Percentiles rank a stretch among this genome's conserved stretches.
Conservation (phyloP, 306 rosid genomes). For the Cucurbita pepo region DNA sequence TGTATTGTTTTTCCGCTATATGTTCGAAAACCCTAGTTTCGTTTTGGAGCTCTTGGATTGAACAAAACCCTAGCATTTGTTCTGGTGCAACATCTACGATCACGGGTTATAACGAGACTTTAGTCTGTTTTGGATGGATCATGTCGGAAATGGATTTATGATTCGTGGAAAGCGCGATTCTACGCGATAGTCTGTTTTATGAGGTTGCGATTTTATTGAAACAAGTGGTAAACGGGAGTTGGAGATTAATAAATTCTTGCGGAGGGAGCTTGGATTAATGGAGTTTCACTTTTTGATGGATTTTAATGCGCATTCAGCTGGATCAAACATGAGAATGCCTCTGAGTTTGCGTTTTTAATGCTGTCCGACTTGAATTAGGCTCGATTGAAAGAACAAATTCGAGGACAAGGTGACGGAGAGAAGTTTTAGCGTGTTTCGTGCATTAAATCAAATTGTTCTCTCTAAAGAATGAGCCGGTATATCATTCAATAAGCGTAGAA, state of each 20-base stretch:
- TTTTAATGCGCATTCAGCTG: slow-evolving; percentile 29
- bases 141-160: slow-evolving; percentile 3
- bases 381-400: neutral
- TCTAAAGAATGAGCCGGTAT: neutral
- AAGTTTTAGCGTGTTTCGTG: slow-evolving; percentile 6
- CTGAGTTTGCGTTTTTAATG: neutral
- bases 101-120: neutral
- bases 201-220: slow-evolving; percentile 4
- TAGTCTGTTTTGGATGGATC: neutral
- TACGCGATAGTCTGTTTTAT: slow-evolving; percentile 11
- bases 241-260: neutral
- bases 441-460: slow-evolving; percentile 5
- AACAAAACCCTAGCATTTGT: slow-evolving; percentile 26
- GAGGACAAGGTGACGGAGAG: slow-evolving; percentile 8
- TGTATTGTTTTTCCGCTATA: neutral
- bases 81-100: neutral
- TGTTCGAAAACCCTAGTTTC: slow-evolving; percentile 33
- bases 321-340: slow-evolving; percentile 29
- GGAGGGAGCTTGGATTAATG: slow-evolving; percentile 18
- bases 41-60: slow-evolving; percentile 21
- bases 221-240: slow-evolving; percentile 1
- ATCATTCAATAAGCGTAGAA: neutral
- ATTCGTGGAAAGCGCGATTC: slow-evolving; percentile 18
- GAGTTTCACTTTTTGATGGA: slow-evolving; percentile 7
- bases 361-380: slow-evolving; percentile 1